These are phyloP conservation scores for Pythium rishiriense DNA, from an alignment of 352 stramenopile species.

Conservation along the genomic window DNA sequence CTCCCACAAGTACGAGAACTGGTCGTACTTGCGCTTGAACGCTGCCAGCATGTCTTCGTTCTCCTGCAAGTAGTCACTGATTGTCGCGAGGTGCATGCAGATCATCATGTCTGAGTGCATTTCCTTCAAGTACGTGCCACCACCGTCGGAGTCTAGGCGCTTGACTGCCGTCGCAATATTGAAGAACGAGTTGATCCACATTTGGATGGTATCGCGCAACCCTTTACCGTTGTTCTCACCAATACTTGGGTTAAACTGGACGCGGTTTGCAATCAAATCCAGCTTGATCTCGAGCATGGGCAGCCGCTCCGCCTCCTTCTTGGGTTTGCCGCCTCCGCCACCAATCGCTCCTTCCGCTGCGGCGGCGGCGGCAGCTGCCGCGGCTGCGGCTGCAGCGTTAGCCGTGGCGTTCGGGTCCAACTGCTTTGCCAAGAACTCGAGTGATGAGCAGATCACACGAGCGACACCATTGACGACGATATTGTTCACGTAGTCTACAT, in stretches of 20 bases:
- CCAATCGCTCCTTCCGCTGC: conserved; percentile 39
- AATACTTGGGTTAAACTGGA: conserved; percentile 89
- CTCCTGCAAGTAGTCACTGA: conserved; percentile 91
- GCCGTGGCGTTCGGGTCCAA: conserved; percentile 84
- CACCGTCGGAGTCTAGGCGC: conserved; percentile 91
- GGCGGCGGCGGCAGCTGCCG: conserved; percentile 37
- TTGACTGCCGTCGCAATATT: conserved; percentile 96
- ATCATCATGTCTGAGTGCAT: conserved; percentile 96
- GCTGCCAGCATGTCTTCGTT: conserved; percentile 92
- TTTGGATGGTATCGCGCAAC: conserved; percentile 93
- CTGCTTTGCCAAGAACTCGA: conserved; percentile 94
- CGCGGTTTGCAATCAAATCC: conserved; percentile 88
- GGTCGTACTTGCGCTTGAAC: conserved; percentile 96
- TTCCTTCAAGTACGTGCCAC: conserved; percentile 97
- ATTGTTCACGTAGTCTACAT: conserved; percentile 98
- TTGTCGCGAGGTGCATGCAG: conserved; percentile 92
- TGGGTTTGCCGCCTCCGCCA: conserved; percentile 34
- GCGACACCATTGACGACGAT: conserved; percentile 95
- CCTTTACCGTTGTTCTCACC: conserved; percentile 92
- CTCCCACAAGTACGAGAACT: conserved; percentile 96
- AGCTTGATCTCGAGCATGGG: conserved; percentile 98
- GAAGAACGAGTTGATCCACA: conserved; percentile 97
- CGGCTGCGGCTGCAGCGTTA: conserved; percentile 25
- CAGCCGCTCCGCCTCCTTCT: conserved; percentile 58
- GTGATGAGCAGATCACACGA: conserved; percentile 77